Percentiles rank a stretch among this genome's conserved stretches.
phyloP scores from a whole-genome alignment of 352 stramenopile genomes.

The Phytopythium boreale region DNA sequence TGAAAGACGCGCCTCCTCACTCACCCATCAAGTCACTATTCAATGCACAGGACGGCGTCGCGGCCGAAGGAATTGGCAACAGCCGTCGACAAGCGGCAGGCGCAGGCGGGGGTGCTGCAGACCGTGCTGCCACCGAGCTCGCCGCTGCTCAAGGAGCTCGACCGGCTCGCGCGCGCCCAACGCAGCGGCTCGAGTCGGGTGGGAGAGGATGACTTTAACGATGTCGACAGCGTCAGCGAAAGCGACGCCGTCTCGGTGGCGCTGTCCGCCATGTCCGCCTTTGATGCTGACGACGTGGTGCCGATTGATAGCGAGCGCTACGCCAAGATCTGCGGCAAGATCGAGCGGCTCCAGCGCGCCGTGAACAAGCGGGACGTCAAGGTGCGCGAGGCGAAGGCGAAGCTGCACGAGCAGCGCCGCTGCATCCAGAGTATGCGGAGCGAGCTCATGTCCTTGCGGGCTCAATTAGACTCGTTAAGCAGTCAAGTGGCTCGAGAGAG shows the following conservation, averaged over 20 bases:
- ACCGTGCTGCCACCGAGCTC: conserved; percentile 5
- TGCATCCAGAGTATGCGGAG: conserved; percentile 10
- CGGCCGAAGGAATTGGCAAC: conserved; percentile 14
- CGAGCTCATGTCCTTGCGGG: conserved; percentile 5
- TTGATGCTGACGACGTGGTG: conserved; percentile 13
- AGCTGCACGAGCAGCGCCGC: conserved; percentile 14
- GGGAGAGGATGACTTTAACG: conserved; percentile 1
- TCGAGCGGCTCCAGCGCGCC: conserved; percentile 30
- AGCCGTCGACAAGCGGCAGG: conserved; percentile 48
- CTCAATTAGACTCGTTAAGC: conserved; percentile 11
- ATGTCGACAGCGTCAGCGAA: conserved; percentile 12
- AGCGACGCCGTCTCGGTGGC: conserved; percentile 24
- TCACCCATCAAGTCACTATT: not conserved
- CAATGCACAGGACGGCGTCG: conserved; percentile 3
- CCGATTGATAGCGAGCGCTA: conserved; percentile 38
- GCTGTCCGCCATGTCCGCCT: conserved; percentile 21
- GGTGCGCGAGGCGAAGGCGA: conserved; percentile 27
- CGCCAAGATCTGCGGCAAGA: conserved; percentile 35
- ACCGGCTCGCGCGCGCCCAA: not conserved
- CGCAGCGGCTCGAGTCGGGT: not conserved
- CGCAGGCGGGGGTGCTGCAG: conserved; percentile 40
- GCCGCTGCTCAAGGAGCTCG: not conserved
- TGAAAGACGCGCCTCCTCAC: not conserved
- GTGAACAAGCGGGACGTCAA: conserved; percentile 33
- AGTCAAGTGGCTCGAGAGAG: conserved; percentile 17